Conservation (phyloP, 2,329 filamentous ascomycete genomes). For the Phaeosphaeriaceae sp. region DNA sequence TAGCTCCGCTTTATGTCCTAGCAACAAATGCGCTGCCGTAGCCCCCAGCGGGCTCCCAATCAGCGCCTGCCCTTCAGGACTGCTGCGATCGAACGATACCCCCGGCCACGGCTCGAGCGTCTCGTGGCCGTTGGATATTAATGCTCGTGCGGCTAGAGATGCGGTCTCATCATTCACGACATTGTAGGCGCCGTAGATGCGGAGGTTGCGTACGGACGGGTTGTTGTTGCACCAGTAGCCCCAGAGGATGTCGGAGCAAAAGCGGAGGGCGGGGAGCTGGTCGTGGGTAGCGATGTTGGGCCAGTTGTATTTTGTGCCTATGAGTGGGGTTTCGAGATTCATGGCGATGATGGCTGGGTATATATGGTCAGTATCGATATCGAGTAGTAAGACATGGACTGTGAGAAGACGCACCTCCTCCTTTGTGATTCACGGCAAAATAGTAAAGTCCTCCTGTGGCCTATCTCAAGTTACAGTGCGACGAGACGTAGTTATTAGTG, state of each 20-base stretch:
- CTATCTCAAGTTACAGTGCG: neutral
- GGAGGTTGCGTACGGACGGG: conserved; percentile 16
- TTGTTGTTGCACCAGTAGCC: conserved; percentile 23
- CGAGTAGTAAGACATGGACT: neutral
- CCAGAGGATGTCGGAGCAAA: conserved; percentile 29
- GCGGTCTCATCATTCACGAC: neutral
- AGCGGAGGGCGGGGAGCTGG: conserved; percentile 20
- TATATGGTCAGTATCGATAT: too few relatives aligned
- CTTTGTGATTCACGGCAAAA: conserved; percentile 1
- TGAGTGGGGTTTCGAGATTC: conserved; percentile 1
- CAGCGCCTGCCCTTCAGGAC: neutral
- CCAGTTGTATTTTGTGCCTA: neutral
- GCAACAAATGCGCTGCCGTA: neutral
- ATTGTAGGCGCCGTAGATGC: conserved; percentile 9
- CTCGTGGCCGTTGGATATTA: neutral
- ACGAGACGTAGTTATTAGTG: neutral
- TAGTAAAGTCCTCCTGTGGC: conserved; percentile 1
- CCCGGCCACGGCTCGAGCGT: neutral
- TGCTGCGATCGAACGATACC: neutral
- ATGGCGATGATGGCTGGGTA: conserved; percentile 8
- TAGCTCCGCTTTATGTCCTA: conserved; percentile 1
- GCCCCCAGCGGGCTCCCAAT: neutral
- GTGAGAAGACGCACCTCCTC: neutral
- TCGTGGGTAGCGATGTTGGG: neutral
- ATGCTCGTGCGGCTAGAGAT: neutral